These are phyloP conservation scores for Trichomonascaceae sp. DNA, from an alignment of 1,139 yeast species.

Conservation along the genomic window DNA sequence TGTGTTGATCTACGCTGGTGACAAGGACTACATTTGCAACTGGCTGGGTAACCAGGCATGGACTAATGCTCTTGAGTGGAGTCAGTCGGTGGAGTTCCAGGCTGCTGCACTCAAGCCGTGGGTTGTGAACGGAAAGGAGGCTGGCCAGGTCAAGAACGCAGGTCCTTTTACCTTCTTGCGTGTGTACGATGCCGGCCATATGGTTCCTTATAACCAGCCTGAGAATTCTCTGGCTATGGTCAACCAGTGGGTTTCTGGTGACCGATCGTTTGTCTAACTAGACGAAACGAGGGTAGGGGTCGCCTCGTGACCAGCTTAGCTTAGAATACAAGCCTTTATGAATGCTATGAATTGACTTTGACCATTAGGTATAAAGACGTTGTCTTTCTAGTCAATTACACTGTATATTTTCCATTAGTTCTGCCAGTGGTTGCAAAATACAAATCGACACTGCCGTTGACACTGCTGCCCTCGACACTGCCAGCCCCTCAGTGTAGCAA, in stretches of 20 bases:
- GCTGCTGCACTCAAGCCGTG: conserved; percentile 23
- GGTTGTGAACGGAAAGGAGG: conserved; percentile 30
- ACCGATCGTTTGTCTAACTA: conserved; percentile 21
- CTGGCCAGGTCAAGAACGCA: conserved; percentile 47
- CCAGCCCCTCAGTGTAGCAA: too few relatives aligned
- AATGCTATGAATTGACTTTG: too few relatives aligned
- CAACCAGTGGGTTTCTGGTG: conserved; percentile 51
- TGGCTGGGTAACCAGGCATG: conserved; percentile 83
- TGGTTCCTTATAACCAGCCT: conserved; percentile 76
- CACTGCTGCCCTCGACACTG: too few relatives aligned
- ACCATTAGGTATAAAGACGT: too few relatives aligned
- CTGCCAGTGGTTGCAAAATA: too few relatives aligned
- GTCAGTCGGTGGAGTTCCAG: conserved; percentile 25
- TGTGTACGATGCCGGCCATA: conserved; percentile 54
- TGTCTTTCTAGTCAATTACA: too few relatives aligned
- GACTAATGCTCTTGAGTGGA: conserved; percentile 59
- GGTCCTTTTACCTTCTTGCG: conserved; percentile 48
- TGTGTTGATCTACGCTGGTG: conserved; percentile 74
- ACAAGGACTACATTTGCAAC: conserved; percentile 79
- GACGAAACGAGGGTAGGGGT: too few relatives aligned
- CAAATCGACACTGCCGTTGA: too few relatives aligned
- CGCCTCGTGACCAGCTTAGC: too few relatives aligned
- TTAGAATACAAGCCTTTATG: too few relatives aligned
- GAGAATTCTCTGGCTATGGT: conserved; percentile 61
- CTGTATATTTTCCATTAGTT: too few relatives aligned